Conservation (phyloP, 768 basidiomycete genomes). For the Calocera cornea region DNA sequence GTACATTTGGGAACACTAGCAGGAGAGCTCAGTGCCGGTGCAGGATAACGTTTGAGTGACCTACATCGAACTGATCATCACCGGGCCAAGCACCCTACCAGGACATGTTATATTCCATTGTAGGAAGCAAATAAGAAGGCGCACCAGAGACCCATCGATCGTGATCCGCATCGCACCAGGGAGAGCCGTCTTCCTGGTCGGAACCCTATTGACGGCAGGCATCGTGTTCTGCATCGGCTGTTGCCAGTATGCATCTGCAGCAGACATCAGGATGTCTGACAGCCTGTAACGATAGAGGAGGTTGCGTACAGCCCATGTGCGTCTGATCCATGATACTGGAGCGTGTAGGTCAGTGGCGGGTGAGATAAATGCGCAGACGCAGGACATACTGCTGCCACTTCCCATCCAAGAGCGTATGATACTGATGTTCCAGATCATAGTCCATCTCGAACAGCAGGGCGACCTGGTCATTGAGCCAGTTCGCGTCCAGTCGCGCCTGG, state of each 20-base stretch:
- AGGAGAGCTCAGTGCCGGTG: background rate
- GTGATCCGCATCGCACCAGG: constrained; percentile 52
- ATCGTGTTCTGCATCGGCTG: constrained; percentile 51
- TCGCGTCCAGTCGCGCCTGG: constrained; percentile 51
- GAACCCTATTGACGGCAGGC: constrained; percentile 39
- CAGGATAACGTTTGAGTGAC: background rate
- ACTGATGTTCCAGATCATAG: constrained; percentile 45
- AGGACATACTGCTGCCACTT: constrained; percentile 13
- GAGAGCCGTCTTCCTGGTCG: constrained; percentile 41
- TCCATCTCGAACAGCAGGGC: constrained; percentile 47
- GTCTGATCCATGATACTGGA: constrained; percentile 55
- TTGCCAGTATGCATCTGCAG: constrained; percentile 47
- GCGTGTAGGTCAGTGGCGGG: constrained; percentile 12
- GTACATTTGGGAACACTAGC: constrained; percentile 10
- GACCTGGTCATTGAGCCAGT: constrained; percentile 41
- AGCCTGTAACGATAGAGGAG: background rate
- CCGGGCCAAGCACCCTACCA: constrained; percentile 10
- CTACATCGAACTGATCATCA: constrained; percentile 5
- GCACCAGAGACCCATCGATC: constrained; percentile 46
- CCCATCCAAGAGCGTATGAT: constrained; percentile 45
- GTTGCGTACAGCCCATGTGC: constrained; percentile 34
- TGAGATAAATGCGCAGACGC: background rate
- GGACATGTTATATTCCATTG: background rate
- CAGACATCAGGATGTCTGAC: background rate
- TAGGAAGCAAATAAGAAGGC: constrained; percentile 8